These are phyloP conservation scores for Hordeum pubiflorum DNA, from an alignment of 202 grass and related monocot species.

Conservation along the genomic window DNA sequence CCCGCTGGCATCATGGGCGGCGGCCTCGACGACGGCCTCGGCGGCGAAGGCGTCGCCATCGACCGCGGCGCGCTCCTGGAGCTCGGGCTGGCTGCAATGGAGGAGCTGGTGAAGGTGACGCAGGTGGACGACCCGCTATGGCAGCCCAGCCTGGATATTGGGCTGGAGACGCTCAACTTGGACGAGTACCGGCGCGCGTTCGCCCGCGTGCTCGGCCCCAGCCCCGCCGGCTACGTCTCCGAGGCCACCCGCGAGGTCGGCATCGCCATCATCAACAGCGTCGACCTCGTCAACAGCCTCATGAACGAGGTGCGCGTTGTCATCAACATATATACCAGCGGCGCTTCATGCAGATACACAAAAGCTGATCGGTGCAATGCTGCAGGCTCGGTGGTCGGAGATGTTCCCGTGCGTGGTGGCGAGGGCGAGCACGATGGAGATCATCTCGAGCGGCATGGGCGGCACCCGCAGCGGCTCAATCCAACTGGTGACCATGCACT, in stretches of 20 bases:
- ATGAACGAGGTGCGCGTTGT: slow-evolving; percentile 59
- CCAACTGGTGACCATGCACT: slow-evolving; percentile 62
- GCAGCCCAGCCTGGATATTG: slow-evolving; percentile 31
- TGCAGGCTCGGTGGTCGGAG: slow-evolving; percentile 67
- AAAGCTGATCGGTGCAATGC: neutral
- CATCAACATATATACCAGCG: too few relatives aligned
- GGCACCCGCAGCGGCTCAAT: slow-evolving; percentile 79
- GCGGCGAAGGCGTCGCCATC: slow-evolving; percentile 15
- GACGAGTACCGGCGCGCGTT: slow-evolving; percentile 67
- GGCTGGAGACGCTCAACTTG: slow-evolving; percentile 50
- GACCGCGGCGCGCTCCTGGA: slow-evolving; percentile 63
- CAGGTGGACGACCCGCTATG: slow-evolving; percentile 81
- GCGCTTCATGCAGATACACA: neutral
- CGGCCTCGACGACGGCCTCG: slow-evolving; percentile 19
- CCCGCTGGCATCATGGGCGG: slow-evolving; percentile 4
- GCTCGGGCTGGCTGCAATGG: slow-evolving; percentile 78
- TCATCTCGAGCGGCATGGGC: slow-evolving; percentile 77
- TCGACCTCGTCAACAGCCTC: slow-evolving; percentile 75
- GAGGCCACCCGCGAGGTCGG: slow-evolving; percentile 73
- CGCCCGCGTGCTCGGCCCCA: slow-evolving; percentile 35
- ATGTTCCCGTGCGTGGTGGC: slow-evolving; percentile 93
- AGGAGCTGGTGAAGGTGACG: slow-evolving; percentile 78
- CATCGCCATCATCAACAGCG: slow-evolving; percentile 58
- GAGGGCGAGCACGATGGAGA: slow-evolving; percentile 55
- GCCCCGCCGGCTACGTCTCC: slow-evolving; percentile 46